Conservation (phyloP, 768 basidiomycete genomes). For the Mycena alexandri region DNA sequence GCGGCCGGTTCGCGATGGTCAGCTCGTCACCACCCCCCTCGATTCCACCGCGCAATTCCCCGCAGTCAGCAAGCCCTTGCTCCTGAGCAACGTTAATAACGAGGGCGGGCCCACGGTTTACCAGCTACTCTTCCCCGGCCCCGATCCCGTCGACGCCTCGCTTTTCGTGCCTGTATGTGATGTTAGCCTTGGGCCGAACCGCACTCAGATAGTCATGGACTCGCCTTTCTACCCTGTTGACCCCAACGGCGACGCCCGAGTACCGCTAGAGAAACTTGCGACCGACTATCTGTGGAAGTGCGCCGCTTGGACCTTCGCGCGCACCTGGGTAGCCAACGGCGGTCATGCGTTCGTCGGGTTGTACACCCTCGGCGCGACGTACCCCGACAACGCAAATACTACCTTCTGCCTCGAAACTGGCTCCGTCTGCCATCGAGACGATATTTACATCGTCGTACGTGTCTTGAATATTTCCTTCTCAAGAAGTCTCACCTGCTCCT, state of each 20-base stretch:
- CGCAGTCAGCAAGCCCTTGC: constrained; percentile 69
- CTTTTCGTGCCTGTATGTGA: constrained; percentile 56
- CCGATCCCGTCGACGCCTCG: constrained; percentile 53
- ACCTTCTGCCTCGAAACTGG: constrained; percentile 68
- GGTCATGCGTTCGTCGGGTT: constrained; percentile 75
- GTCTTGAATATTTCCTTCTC: too few species aligned
- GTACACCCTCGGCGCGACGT: constrained; percentile 76
- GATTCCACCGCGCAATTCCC: constrained; percentile 75
- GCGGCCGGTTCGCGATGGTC: constrained; percentile 73
- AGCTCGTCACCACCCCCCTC: constrained; percentile 73
- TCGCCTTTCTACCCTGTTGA: constrained; percentile 60
- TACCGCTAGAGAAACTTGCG: constrained; percentile 67
- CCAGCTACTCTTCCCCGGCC: constrained; percentile 45
- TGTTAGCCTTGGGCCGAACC: constrained; percentile 59
- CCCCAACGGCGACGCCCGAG: constrained; percentile 56
- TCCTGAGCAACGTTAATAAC: constrained; percentile 77
- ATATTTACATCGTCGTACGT: constrained; percentile 73
- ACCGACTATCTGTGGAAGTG: constrained; percentile 82
- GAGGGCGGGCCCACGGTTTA: constrained; percentile 79
- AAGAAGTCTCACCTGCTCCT: neutral
- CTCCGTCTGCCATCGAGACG: constrained; percentile 82
- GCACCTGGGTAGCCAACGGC: constrained; percentile 73
- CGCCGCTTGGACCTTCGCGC: constrained; percentile 76
- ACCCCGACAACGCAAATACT: constrained; percentile 70
- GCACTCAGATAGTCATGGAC: constrained; percentile 57